Evolutionary conservation across 768 basidiomycete genomes (phyloP), one percentile per base, ranked within the genome.

Genomic region (Russula virescens): DNA sequence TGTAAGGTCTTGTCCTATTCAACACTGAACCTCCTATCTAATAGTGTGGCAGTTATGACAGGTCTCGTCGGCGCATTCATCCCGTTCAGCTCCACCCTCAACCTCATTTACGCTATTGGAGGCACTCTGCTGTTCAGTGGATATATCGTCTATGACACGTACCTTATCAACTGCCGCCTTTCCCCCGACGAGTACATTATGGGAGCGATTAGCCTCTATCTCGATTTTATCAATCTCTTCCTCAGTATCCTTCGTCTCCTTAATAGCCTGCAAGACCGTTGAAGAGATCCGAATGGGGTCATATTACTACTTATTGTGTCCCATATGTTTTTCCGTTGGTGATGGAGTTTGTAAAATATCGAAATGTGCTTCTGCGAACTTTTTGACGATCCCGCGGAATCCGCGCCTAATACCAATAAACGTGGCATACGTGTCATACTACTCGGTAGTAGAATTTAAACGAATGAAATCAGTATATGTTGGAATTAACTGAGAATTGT

Each of bases 181-280:
- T 91, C 89, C 1, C 92, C 94, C 4, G 97, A 99, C 67, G 97
- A 99, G 73, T 94, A 83, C 73, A 94, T 97, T 68, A 77, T 97
- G 78, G 96, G 87, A 40, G 81, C 92, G 19, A 88, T 98, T 70
- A 88, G 86, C 67, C 83, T 98, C n/a, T 98, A 98, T 76, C 86
- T 98, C 60, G 96, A 98, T 70, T 91, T 94, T 73, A 80, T 94
- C 75, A 94, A 94, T 71, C 83, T 94, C 51, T 94, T 94, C 84
- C 74, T 95, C 71, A 89, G 80, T 73, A 92, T 95, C 70, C 83
- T 95, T 58, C 89, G 93, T 63, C 80, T 94, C 64, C 73, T 95
- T 69, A 91, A 85, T 68, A 76, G 80, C 68, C 69, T 76, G 13
- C 76, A 80, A 60, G 77, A 81, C 58, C 75, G 75, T n/a, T 78